Evolutionary conservation across 2,329 filamentous ascomycete species (phyloP).

Genomic region (Diaporthe caulivora): DNA sequence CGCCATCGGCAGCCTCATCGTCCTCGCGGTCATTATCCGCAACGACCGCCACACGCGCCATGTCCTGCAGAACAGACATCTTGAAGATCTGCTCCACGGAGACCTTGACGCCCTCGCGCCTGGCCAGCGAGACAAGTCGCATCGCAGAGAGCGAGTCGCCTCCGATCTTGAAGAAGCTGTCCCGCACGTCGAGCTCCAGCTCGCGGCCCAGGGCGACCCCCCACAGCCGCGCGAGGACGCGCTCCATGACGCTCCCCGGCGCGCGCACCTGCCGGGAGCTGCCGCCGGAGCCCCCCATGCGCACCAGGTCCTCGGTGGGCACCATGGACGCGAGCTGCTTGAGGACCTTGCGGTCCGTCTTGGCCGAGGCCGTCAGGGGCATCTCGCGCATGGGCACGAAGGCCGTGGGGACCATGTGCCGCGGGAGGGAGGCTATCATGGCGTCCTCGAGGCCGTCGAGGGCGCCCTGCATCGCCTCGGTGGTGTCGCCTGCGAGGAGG

Average conservation of each 20-base stretch:
- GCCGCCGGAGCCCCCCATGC: background rate
- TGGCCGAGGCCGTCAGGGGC: conserved; percentile 32
- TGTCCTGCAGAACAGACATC: background rate
- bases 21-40: background rate
- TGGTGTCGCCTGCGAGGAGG: background rate
- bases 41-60: background rate
- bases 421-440: conserved; percentile 18
- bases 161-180: conserved; percentile 48
- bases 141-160: conserved; percentile 48
- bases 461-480: background rate
- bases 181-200: conserved; percentile 33
- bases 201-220: conserved; percentile 2
- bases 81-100: conserved; percentile 21
- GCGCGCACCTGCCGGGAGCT: background rate
- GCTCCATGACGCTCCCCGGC: background rate
- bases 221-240: conserved; percentile 1
- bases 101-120: background rate
- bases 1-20: background rate
- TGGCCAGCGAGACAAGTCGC: conserved; percentile 38
- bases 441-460: conserved; percentile 2
- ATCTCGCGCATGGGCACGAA: conserved; percentile 32
- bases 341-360: conserved; percentile 37
- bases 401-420: conserved; percentile 33
- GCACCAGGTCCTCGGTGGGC: background rate
- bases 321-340: conserved; percentile 7